Evolutionary conservation across 768 basidiomycete genomes (phyloP).

Genomic region (Termitomyces sp.): DNA sequence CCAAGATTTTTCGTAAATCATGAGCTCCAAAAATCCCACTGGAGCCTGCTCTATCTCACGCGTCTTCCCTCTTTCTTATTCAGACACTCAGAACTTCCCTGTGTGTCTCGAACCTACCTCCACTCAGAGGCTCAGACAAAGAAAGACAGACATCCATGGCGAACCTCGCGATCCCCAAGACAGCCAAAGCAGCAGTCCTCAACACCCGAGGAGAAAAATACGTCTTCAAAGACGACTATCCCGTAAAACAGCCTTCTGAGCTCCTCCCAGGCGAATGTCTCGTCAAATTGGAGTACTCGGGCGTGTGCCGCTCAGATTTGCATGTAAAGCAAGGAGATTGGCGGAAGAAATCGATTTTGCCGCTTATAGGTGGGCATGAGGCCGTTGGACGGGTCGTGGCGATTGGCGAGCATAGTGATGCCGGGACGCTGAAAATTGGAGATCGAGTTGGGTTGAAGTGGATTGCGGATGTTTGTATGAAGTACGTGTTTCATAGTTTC

Average conservation of each 20-base stretch:
- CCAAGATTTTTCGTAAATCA: neutral
- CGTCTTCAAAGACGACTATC: constrained; percentile 34
- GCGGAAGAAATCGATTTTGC: constrained; percentile 45
- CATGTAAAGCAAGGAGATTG: constrained; percentile 58
- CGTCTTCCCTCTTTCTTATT: neutral
- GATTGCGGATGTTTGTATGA: constrained; percentile 38
- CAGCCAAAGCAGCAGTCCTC: constrained; percentile 33
- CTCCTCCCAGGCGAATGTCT: constrained; percentile 63
- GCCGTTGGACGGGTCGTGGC: constrained; percentile 77
- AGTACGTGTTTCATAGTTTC: constrained; percentile 17
- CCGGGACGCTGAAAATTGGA: constrained; percentile 52
- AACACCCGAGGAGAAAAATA: constrained; percentile 22
- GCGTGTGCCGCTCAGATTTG: constrained; percentile 69
- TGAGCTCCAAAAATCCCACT: neutral
- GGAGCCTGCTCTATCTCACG: neutral
- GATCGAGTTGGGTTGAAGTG: constrained; percentile 80
- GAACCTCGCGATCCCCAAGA: constrained; percentile 23
- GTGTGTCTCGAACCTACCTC: neutral
- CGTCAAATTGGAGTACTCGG: constrained; percentile 62
- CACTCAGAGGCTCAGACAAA: neutral
- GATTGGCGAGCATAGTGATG: constrained; percentile 55
- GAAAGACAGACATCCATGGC: neutral
- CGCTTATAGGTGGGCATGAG: constrained; percentile 74
- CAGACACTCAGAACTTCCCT: neutral
- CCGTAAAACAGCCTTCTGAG: constrained; percentile 50